Conservation (phyloP, 2,329 filamentous ascomycete species). For the Thielaviopsis euricoi region DNA sequence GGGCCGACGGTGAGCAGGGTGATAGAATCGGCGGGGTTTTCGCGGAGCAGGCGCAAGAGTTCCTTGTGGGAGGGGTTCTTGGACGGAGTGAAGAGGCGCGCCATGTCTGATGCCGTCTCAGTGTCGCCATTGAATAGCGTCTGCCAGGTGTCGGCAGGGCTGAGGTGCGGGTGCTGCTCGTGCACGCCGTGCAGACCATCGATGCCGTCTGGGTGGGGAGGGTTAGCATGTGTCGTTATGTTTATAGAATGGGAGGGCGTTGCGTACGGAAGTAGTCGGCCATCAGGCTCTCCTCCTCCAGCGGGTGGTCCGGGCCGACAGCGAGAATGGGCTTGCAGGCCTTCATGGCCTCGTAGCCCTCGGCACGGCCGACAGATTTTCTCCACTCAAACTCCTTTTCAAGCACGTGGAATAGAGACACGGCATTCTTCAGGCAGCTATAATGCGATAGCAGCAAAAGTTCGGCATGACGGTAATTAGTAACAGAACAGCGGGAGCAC, state of each 20-base stretch:
- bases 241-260: not conserved
- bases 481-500: too few relatives aligned
- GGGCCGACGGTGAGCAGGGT: slow-evolving; percentile 85
- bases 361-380: slow-evolving; percentile 43
- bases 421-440: slow-evolving; percentile 68
- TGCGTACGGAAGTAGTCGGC: slow-evolving; percentile 74
- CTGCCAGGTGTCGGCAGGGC: slow-evolving; percentile 58
- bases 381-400: slow-evolving; percentile 83
- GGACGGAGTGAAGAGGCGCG: slow-evolving; percentile 58
- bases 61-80: slow-evolving; percentile 60
- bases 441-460: not conserved
- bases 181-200: slow-evolving; percentile 69
- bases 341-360: slow-evolving; percentile 58
- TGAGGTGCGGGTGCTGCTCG: slow-evolving; percentile 55
- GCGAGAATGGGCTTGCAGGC: slow-evolving; percentile 68
- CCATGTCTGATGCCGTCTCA: slow-evolving; percentile 25
- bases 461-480: too few relatives aligned
- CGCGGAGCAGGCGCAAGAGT: slow-evolving; percentile 70
- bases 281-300: slow-evolving; percentile 67
- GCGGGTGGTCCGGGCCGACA: slow-evolving; percentile 68
- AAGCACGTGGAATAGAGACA: slow-evolving; percentile 81
- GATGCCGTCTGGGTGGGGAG: slow-evolving; percentile 39
- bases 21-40: slow-evolving; percentile 69
- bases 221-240: not conserved
- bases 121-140: slow-evolving; percentile 36